phyloP scores from a whole-genome alignment of 257 asterid species.

The Solanum dulcamara region DNA sequence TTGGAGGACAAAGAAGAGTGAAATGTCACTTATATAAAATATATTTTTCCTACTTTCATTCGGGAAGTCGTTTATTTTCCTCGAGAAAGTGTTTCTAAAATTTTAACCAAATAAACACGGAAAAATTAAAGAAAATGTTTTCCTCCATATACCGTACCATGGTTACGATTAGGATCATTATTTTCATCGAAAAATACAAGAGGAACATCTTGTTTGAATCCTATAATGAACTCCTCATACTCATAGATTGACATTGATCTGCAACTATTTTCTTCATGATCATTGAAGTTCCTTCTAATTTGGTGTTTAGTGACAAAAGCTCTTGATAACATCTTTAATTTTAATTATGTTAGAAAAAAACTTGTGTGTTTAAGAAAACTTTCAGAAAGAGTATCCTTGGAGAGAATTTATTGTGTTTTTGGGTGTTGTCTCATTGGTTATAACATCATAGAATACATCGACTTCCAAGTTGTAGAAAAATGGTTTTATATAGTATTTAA shows the following conservation, averaged over 20 bases:
- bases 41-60: not conserved
- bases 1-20: not conserved
- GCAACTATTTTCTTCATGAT: conserved; percentile 22
- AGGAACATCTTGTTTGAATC: conserved; percentile 38
- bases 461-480: not conserved
- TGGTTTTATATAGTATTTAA: not conserved
- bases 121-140: not conserved
- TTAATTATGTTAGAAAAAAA: not conserved
- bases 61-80: not conserved
- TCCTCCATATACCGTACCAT: not conserved
- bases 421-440: not conserved
- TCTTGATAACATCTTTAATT: conserved; percentile 26
- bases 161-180: not conserved
- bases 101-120: not conserved
- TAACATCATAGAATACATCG: not conserved
- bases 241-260: conserved; percentile 26
- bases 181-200: conserved; percentile 8
- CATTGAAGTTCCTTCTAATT: conserved; percentile 14
- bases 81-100: not conserved
- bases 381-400: not conserved
- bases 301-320: conserved; percentile 21
- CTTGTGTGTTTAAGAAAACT: not conserved
- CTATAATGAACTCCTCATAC: conserved; percentile 30
- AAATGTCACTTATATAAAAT: not conserved
- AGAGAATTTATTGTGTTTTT: not conserved